Evolutionary conservation across 805 yeast species (phyloP), one percentile per base, ranked within the genome.

Genomic region (Starmerella geochares): DNA sequence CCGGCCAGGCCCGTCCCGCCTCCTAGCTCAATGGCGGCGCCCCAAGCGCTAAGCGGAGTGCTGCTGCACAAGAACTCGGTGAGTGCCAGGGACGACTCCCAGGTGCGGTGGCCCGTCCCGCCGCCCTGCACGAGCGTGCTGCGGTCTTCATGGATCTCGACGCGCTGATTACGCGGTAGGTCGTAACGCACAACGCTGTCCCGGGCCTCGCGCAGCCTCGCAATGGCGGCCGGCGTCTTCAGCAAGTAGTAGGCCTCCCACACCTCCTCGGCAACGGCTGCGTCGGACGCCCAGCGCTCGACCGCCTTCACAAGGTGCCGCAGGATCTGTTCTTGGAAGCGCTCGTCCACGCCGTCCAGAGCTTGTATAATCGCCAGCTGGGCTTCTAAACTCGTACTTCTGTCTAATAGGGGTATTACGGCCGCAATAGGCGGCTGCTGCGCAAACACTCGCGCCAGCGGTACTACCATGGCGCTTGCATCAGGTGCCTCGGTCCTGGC

Each of bases 1-100:
- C 58, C 53, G n/a, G 53, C 56, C 16, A 54, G 38, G 5, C 58
- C 58, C 11, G 58, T 54, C n/a, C 58, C 58, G 4, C 52, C 49
- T 2, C 58, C 58, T 2, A 54, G 44, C 48, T 54, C 58, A 8
- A 54, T 28, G 20, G 39, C 44, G 3, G 5, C n/a, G 16, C 24
- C 44, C 6, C 39, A 13, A 11, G n/a, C 16, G 8, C 27, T 45
- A 9, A 10, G 13, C n/a, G 46, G 20, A 4, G 40, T 39, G 16
- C 5, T 24, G 1, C 8, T 13, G 45, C 55, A 51, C 3, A 54
- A 27, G 23, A 19, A 50, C 23, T 54, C 58, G 17, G 53, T 35
- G 11, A 54, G 20, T 2, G 51, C 58, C 9, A 54, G 45, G 16
- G 56, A 53, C 4, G 58, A 53, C 35, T 54, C 58, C 58, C 58